Conservation (phyloP, 139 green algal genomes). For the Bryopsis sp. region DNA sequence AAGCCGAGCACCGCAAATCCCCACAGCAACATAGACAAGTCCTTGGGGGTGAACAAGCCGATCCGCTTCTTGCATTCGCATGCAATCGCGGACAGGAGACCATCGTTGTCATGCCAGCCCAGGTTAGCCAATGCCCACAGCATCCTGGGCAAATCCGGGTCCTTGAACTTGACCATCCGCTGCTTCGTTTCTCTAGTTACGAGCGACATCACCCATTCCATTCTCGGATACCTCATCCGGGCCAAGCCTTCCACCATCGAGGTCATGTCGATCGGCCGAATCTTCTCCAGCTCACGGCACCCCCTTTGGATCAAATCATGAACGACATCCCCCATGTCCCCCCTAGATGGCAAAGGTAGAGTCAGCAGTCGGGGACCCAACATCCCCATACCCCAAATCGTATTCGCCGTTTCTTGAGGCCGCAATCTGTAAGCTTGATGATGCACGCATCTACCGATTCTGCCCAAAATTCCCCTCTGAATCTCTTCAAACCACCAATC, state of each 20-base stretch:
- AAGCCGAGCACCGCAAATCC: conserved; percentile 7
- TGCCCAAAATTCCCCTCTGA: not conserved
- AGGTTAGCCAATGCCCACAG: conserved; percentile 2
- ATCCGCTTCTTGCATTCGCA: conserved; percentile 12
- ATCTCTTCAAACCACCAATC: conserved; percentile 14
- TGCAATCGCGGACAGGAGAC: not conserved
- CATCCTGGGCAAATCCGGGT: not conserved
- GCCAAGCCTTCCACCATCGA: not conserved
- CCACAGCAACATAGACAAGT: conserved; percentile 2
- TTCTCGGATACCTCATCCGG: not conserved
- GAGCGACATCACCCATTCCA: not conserved
- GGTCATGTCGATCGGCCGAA: not conserved
- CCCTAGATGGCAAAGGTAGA: not conserved
- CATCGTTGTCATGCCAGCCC: not conserved
- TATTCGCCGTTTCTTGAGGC: conserved; percentile 1
- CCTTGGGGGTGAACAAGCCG: not conserved
- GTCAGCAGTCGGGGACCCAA: not conserved
- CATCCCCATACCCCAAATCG: conserved; percentile 8
- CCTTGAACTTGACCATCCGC: not conserved
- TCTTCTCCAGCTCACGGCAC: not conserved
- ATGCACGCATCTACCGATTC: not conserved
- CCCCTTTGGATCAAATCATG: conserved; percentile 4
- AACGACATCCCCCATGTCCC: not conserved
- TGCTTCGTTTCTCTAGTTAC: conserved; percentile 5
- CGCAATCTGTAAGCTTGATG: not conserved